Percentiles rank a stretch among this genome's conserved stretches.
Conservation (phyloP, 345 rosid genomes). For the Dimocarpus longan region DNA sequence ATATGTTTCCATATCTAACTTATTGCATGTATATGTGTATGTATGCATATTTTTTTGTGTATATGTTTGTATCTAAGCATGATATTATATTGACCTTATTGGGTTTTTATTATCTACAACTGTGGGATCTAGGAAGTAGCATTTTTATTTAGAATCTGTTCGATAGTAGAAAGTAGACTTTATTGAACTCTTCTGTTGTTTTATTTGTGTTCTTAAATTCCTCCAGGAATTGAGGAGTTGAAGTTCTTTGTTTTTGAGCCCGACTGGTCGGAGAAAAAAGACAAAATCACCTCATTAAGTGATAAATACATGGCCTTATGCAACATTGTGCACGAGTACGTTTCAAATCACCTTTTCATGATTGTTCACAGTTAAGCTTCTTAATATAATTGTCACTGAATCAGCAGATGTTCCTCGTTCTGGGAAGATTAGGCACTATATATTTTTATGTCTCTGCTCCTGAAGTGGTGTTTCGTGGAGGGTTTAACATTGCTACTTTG, state of each 20-base stretch:
- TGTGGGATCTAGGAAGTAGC: background rate
- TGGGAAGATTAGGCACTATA: background rate
- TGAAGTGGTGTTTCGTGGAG: background rate
- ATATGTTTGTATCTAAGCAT: background rate
- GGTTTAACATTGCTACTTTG: background rate
- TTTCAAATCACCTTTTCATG: slow-evolving; percentile 17
- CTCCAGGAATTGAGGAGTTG: slow-evolving; percentile 77
- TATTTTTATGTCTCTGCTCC: background rate
- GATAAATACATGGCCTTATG: slow-evolving; percentile 63
- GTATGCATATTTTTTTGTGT: background rate
- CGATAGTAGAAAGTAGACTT: background rate
- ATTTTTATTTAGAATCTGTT: background rate
- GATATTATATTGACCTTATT: background rate
- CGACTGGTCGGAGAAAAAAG: slow-evolving; percentile 71
- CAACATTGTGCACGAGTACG: slow-evolving; percentile 60
- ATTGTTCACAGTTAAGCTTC: background rate
- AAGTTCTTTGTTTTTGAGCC: slow-evolving; percentile 62
- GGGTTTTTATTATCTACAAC: background rate
- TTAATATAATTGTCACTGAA: background rate
- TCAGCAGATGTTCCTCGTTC: background rate
- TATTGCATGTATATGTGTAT: background rate
- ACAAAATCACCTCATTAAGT: slow-evolving; percentile 62
- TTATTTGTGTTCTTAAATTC: slow-evolving; percentile 22
- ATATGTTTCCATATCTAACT: background rate
- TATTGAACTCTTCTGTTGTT: background rate